These are phyloP conservation scores for Vigna radiata DNA, from an alignment of 306 rosid species.

Conservation along the genomic window DNA sequence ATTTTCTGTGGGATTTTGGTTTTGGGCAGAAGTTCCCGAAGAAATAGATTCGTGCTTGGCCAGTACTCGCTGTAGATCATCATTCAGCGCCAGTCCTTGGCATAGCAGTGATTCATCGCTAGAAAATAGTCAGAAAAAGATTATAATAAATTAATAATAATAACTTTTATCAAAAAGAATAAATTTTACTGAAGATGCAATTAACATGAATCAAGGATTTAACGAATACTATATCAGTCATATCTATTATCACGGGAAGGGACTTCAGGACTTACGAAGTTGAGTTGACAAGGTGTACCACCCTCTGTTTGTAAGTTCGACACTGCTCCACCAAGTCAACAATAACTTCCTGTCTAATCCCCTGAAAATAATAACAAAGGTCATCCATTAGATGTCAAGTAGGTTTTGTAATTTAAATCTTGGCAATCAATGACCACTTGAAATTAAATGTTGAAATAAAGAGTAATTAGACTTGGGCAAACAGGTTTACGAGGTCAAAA, in stretches of 20 bases:
- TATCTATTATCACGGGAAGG: slow-evolving; percentile 29
- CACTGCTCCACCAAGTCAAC: slow-evolving; percentile 96
- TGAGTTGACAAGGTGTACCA: slow-evolving; percentile 97
- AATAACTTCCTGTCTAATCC: slow-evolving; percentile 90
- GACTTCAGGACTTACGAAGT: slow-evolving; percentile 73
- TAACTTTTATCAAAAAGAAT: not conserved
- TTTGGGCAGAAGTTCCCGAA: slow-evolving; percentile 64
- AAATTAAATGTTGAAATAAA: slow-evolving; percentile 9
- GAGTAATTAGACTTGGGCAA: slow-evolving; percentile 26
- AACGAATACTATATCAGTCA: slow-evolving; percentile 16
- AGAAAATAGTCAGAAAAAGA: slow-evolving; percentile 30
- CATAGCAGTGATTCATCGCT: slow-evolving; percentile 93
- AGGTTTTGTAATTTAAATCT: slow-evolving; percentile 21
- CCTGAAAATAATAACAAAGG: slow-evolving; percentile 57
- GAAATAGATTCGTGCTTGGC: slow-evolving; percentile 90
- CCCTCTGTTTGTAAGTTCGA: slow-evolving; percentile 93
- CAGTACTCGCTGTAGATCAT: slow-evolving; percentile 91
- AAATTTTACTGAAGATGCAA: not conserved
- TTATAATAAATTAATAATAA: not conserved
- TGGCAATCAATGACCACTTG: slow-evolving; percentile 21
- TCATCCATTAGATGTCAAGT: slow-evolving; percentile 24
- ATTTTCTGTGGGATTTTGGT: slow-evolving; percentile 49
- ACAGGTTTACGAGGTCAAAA: slow-evolving; percentile 21
- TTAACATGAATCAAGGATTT: slow-evolving; percentile 3
- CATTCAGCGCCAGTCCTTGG: slow-evolving; percentile 93